Evolutionary conservation across 1,284 basidiomycete genomes (phyloP), one percentile per base, ranked within the genome.

Genomic region (Puccinia novopanici): DNA sequence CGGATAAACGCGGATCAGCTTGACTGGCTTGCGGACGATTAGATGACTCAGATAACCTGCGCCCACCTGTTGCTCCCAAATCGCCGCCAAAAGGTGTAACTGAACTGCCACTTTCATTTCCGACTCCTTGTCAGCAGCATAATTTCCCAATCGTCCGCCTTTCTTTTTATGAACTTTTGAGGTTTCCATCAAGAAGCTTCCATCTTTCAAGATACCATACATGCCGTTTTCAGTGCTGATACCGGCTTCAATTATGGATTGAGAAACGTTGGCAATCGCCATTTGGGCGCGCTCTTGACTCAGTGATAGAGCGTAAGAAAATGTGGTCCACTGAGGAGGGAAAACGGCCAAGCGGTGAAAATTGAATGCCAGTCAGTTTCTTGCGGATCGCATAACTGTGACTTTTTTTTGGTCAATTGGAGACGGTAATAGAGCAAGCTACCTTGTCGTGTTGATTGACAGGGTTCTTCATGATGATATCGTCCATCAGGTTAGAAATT

Each of bases 371-470:
- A 73, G n/a, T 73, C 54, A 42, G 34, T 34, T 27, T 52, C 4
- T 72, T 17, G 50, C 27, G 30, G 19, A 34, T 4, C 5, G 30
- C 5, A 52, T 19, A 2, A 19, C 19, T 72, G 4, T 3, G 42
- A 59, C 24, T 10, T 9, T 59, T 34, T 27, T n/a, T 59, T n/a
- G 52, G 59, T 57, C 15, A 57, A 59, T n/a, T 42, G n/a, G 4
- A 40, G 22, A 54, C 42, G 30, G 48, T 37, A 34, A 37, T 40
- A 22, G 22, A 37, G 3, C 48, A n/a, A 61, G 67, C 34, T 70
- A 78, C 75, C 65, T 78, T 78, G 50, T 68, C 65, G 24, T 78
- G 61, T 78, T 78, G 75, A 78, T 78, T 78, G n/a, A 78, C 65
- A n/a, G 75, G 75, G 67, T 78, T 78, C 34, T 68, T 68, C 50